phyloP scores from a whole-genome alignment of 1,284 basidiomycete genomes.

The Singerocomus inundabilis region DNA sequence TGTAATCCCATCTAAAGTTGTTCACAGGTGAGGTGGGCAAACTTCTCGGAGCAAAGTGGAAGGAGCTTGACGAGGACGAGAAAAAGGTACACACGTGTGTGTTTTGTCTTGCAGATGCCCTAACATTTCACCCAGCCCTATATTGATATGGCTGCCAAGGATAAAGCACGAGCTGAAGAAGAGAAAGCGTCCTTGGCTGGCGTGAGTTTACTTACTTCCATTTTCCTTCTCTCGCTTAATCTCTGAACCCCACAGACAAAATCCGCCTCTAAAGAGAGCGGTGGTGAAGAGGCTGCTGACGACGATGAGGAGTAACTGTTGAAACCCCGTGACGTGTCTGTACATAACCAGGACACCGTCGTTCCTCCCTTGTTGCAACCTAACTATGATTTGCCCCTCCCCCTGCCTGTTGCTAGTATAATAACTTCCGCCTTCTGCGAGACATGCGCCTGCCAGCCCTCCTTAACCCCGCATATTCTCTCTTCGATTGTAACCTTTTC shows the following conservation, averaged over 20 bases:
- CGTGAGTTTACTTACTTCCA: constrained; percentile 38
- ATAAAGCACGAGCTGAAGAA: constrained; percentile 82
- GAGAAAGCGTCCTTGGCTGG: constrained; percentile 80
- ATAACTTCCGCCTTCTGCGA: constrained; percentile 24
- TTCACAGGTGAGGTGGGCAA: constrained; percentile 77
- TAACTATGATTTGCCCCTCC: constrained; percentile 20
- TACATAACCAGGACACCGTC: constrained; percentile 18
- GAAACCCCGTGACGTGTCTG: constrained; percentile 1
- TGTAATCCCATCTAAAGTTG: constrained; percentile 9
- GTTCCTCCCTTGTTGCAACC: constrained; percentile 6
- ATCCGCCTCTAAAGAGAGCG: constrained; percentile 50
- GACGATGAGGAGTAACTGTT: constrained; percentile 49
- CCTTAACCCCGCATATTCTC: constrained; percentile 8
- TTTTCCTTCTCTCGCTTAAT: not conserved
- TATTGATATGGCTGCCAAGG: constrained; percentile 79
- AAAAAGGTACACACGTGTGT: constrained; percentile 63
- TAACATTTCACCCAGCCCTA: constrained; percentile 73
- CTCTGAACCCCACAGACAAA: constrained; percentile 11
- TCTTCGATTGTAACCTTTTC: constrained; percentile 24
- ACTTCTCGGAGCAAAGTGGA: constrained; percentile 88
- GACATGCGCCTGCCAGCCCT: constrained; percentile 30
- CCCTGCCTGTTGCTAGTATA: constrained; percentile 20
- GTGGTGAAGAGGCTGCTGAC: constrained; percentile 58
- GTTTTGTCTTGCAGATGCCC: not conserved
- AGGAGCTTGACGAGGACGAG: constrained; percentile 79